Conservation (phyloP, 78 protist species). For the Anaeramoeba ignava region DNA sequence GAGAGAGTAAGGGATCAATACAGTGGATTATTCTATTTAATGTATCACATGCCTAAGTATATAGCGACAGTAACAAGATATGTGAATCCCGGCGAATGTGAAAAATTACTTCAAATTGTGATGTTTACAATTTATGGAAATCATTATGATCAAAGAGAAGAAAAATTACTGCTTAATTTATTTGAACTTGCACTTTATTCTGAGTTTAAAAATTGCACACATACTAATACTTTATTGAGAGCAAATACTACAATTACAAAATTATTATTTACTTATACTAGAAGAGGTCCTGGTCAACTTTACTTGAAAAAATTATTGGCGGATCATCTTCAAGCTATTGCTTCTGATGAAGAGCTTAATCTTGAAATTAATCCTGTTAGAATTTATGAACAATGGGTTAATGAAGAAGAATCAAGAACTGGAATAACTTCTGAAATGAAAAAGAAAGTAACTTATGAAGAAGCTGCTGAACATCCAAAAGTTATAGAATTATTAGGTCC, state of each 20-base stretch:
- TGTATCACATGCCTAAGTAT: too few species aligned
- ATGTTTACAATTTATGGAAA: too few species aligned
- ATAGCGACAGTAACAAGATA: too few species aligned
- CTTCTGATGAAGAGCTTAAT: not conserved
- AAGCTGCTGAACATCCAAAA: slow-evolving; percentile 15
- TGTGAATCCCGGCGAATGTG: too few species aligned
- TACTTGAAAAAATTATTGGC: slow-evolving; percentile 18
- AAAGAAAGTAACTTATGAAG: not conserved
- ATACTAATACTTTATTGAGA: slow-evolving; percentile 31
- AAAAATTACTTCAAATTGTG: too few species aligned
- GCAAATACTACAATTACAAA: slow-evolving; percentile 59
- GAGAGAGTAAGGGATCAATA: too few species aligned
- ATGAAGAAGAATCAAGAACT: not conserved
- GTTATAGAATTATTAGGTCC: too few species aligned
- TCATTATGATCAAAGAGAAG: too few species aligned
- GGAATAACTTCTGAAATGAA: not conserved
- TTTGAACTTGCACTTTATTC: slow-evolving; percentile 28
- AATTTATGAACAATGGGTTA: not conserved
- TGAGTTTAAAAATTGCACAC: slow-evolving; percentile 35
- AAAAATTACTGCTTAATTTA: too few species aligned
- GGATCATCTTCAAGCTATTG: not conserved
- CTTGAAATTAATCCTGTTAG: slow-evolving; percentile 14
- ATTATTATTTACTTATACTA: slow-evolving; percentile 56
- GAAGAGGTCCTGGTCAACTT: slow-evolving; percentile 57
- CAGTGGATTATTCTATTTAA: too few species aligned